Evolutionary conservation across 2,329 filamentous ascomycete genomes (phyloP).

Genomic region (Colletotrichum limetticola): DNA sequence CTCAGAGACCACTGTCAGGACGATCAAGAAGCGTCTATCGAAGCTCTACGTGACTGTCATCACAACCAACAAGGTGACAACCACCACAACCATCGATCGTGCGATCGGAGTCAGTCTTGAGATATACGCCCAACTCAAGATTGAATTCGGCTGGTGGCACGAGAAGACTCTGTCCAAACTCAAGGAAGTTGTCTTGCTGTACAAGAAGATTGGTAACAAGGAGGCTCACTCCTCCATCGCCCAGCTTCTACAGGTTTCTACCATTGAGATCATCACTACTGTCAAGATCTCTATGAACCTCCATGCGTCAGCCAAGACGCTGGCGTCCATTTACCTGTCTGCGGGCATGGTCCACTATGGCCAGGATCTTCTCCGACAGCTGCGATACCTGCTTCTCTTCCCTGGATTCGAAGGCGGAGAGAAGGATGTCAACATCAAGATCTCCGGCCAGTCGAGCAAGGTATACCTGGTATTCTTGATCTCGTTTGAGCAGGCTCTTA

Average conservation of each 20-base stretch:
- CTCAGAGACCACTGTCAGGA: slow-evolving; percentile 49
- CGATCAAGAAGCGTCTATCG: slow-evolving; percentile 60
- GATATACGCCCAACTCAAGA: slow-evolving; percentile 53
- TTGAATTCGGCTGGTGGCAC: slow-evolving; percentile 57
- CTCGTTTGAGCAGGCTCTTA: slow-evolving; percentile 54
- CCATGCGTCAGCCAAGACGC: slow-evolving; percentile 57
- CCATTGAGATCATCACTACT: slow-evolving; percentile 52
- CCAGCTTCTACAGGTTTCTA: slow-evolving; percentile 50
- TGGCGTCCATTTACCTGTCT: slow-evolving; percentile 57
- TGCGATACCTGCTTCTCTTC: slow-evolving; percentile 62
- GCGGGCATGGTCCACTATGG: slow-evolving; percentile 52
- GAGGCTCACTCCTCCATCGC: slow-evolving; percentile 51
- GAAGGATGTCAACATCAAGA: slow-evolving; percentile 46
- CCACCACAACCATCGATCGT: slow-evolving; percentile 48
- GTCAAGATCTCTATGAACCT: slow-evolving; percentile 54
- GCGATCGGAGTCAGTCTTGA: slow-evolving; percentile 49
- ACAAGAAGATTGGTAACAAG: slow-evolving; percentile 50
- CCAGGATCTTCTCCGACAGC: slow-evolving; percentile 56
- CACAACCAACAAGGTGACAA: slow-evolving; percentile 48
- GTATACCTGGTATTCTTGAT: slow-evolving; percentile 57
- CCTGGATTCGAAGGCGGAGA: slow-evolving; percentile 46
- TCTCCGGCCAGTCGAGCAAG: slow-evolving; percentile 48
- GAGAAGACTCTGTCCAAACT: slow-evolving; percentile 55
- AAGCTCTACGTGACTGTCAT: slow-evolving; percentile 54
- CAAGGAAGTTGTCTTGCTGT: slow-evolving; percentile 53